These are phyloP conservation scores for Rhododendron griersonianum DNA, from an alignment of 148 eudicot species.

Conservation along the genomic window DNA sequence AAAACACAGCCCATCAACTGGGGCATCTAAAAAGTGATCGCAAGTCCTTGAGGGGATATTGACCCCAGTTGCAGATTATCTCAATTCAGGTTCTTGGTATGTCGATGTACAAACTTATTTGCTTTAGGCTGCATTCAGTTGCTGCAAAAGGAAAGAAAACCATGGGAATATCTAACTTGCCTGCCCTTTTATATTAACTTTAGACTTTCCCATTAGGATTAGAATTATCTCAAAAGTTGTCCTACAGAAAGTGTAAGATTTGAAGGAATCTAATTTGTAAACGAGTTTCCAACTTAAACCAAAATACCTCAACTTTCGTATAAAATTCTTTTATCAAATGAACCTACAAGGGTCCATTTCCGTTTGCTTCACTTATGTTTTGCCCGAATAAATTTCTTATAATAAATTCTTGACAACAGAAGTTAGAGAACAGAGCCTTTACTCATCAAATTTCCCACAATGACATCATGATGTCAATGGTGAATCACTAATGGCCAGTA, in stretches of 20 bases:
- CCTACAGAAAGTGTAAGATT: neutral
- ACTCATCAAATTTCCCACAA: neutral
- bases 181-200: neutral
- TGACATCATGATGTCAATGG: neutral
- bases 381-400: neutral
- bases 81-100: neutral
- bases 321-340: neutral
- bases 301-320: neutral
- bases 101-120: neutral
- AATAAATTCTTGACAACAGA: neutral
- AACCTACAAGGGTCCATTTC: neutral
- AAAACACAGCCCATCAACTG: neutral
- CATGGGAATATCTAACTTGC: neutral
- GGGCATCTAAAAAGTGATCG: neutral
- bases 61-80: neutral
- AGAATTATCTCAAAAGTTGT: neutral
- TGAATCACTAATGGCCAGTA: neutral
- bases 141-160: neutral
- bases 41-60: neutral
- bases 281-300: neutral
- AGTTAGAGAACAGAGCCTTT: neutral
- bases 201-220: neutral
- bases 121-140: neutral
- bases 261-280: neutral
- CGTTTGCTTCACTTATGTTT: neutral